Base-by-base conservation (phyloP, 805 yeast genomes). In the Pichia eremophila region DNA sequence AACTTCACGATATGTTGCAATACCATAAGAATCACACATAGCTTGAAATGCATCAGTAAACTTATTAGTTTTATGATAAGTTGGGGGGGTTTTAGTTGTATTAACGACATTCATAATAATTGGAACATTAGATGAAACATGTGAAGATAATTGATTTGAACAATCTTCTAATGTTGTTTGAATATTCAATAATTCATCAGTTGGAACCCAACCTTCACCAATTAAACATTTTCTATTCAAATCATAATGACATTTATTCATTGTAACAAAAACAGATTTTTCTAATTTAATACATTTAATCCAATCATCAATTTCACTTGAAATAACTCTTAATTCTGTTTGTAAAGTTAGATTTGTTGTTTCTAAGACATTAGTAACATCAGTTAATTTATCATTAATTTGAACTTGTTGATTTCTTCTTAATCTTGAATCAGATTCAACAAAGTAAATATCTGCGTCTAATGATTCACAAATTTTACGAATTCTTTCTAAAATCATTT, bases 1-100 rank as follows among this genome's bases (percentile, higher is more conserved):
- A 29, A 93, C 93, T 66, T 93, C 99, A 57, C 88, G 83, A 68
- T 93, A 93, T 3, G 88, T 78, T 10, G 96, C 93, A 49, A 88
- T 74, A 57, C 98, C 99, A 66, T 93, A 93, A 3, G 97, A 93
- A 65, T 93, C 99, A 61, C 88, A 86, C 70, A 93, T 89, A 43
- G 79, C 72, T 71, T 93, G 99, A 73, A 88, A 93, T 0, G 96
- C 96, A 34, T 73, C 77, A 0, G 98, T 90, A 64, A 93, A 89
- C 68, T 91, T 91, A 68, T 91, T 93, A n/a, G 95, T 86, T 61
- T 85, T 81, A 68, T 89, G 96, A 65, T 72, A 89, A 1, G 99
- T 93, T 44, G 99, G 99, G 3, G 99, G 99, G 7, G 85, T 77
- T 65, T 80, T 82, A 47, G 82, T 81, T 11, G 98, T 90, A 46